phyloP scores from a whole-genome alignment of 2,329 filamentous ascomycete species.

The Phialemonium atrogriseum region DNA sequence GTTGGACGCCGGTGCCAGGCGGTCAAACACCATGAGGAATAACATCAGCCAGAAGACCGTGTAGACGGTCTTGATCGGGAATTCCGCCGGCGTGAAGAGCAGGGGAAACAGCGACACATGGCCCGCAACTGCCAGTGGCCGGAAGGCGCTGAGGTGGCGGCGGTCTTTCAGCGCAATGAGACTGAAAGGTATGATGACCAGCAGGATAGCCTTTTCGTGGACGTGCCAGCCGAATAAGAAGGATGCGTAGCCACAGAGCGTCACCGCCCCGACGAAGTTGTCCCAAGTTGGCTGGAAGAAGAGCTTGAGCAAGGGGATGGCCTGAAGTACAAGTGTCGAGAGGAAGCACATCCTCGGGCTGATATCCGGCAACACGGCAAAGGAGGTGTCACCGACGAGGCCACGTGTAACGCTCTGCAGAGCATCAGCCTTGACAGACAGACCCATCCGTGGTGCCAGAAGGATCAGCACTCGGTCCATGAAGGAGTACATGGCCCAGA shows the following conservation, averaged over 20 bases:
- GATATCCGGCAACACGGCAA: constrained; percentile 86
- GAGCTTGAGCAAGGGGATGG: constrained; percentile 71
- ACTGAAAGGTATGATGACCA: constrained; percentile 92
- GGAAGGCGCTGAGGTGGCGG: constrained; percentile 83
- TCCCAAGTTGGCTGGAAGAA: constrained; percentile 79
- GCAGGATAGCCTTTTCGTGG: constrained; percentile 91
- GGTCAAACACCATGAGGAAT: constrained; percentile 81
- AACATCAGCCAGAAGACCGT: constrained; percentile 85
- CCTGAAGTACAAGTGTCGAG: constrained; percentile 75
- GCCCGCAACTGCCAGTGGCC: constrained; percentile 83
- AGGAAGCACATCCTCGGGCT: constrained; percentile 72
- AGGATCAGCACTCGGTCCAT: constrained; percentile 70
- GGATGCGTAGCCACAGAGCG: constrained; percentile 89
- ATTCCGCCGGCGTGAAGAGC: constrained; percentile 85
- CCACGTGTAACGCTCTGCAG: constrained; percentile 86
- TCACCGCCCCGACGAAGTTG: constrained; percentile 80
- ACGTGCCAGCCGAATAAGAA: constrained; percentile 99
- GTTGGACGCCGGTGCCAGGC: constrained; percentile 73
- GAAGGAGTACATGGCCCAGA: constrained; percentile 97
- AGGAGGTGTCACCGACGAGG: constrained; percentile 85
- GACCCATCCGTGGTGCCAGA: constrained; percentile 76
- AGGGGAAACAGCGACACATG: constrained; percentile 94
- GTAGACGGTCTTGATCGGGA: constrained; percentile 88
- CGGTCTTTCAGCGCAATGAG: constrained; percentile 85
- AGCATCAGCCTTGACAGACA: constrained; percentile 65